These are phyloP conservation scores for Dactylonectria estremocensis DNA, from an alignment of 2,329 filamentous ascomycete genomes.

Conservation along the genomic window DNA sequence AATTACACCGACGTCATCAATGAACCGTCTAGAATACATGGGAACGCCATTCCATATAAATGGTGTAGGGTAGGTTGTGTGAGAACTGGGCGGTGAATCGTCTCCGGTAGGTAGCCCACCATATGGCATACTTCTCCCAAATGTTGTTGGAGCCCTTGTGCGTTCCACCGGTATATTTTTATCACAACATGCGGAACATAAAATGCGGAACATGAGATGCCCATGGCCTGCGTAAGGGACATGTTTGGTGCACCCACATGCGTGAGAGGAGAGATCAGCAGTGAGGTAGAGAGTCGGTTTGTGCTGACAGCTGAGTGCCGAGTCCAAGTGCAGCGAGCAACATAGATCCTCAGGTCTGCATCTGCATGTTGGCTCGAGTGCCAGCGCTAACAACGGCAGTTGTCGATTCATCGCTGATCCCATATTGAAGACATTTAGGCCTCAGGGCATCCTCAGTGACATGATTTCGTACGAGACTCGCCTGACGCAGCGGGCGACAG, in stretches of 20 bases:
- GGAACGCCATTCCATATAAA: background rate
- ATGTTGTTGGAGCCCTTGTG: background rate
- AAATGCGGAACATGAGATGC: background rate
- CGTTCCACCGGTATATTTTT: slow-evolving; percentile 18
- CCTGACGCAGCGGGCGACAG: slow-evolving; percentile 32
- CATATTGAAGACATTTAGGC: slow-evolving; percentile 18
- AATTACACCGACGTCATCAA: background rate
- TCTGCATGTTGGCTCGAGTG: background rate
- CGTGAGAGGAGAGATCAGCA: slow-evolving; percentile 18
- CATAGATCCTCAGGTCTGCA: too few species aligned
- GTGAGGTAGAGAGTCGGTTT: background rate
- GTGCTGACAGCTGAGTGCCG: background rate
- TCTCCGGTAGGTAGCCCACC: too few species aligned
- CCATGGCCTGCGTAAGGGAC: slow-evolving; percentile 7
- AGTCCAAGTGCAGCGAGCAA: background rate
- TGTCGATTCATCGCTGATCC: slow-evolving; percentile 17
- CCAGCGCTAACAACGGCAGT: slow-evolving; percentile 1
- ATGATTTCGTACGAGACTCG: slow-evolving; percentile 36
- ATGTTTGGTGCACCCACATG: slow-evolving; percentile 14
- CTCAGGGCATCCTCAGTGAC: slow-evolving; percentile 24
- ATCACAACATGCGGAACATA: background rate
- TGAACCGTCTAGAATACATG: background rate
- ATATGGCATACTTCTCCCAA: too few species aligned
- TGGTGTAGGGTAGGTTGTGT: too few species aligned
- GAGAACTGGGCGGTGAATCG: too few species aligned